A percentile compares a stretch with the other conserved stretches of the same genome.
Evolutionary conservation across 208 protist genomes (phyloP).

Genomic region (Trypanosoma caninum): DNA sequence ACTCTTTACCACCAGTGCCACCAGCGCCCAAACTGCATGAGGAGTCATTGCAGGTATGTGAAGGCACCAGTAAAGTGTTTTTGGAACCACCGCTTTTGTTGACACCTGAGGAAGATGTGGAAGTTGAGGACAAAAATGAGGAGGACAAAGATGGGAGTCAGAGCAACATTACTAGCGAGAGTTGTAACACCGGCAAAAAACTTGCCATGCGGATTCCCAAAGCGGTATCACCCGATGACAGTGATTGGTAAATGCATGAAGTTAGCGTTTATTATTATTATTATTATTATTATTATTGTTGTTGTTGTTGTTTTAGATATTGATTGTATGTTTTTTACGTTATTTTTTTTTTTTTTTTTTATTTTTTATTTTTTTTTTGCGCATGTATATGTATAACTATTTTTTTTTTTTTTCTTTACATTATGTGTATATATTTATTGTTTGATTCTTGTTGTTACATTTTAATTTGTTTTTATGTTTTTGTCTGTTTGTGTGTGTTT

Average conservation of each 20-base stretch:
- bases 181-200: no score
- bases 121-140: background rate
- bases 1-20: conserved; percentile 4
- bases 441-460: background rate
- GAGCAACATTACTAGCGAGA: background rate
- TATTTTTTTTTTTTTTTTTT: conserved; percentile 7
- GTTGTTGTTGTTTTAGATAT: no score
- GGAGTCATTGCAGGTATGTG: background rate
- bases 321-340: conserved; percentile 19
- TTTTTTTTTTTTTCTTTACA: conserved; percentile 14
- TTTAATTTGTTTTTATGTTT: conserved; percentile 1
- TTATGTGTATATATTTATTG: conserved; percentile 15
- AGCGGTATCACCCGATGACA: background rate
- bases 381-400: background rate
- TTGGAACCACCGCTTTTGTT: background rate
- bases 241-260: background rate
- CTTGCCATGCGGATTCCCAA: no score
- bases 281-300: no score
- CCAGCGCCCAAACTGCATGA: background rate
- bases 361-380: conserved; percentile 5
- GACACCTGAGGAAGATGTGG: background rate
- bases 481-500: background rate
- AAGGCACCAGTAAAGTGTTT: background rate
- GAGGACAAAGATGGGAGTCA: background rate
- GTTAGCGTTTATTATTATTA: no score